phyloP scores from a whole-genome alignment of 2,329 filamentous ascomycete species.

The Cladosporium sp. region DNA sequence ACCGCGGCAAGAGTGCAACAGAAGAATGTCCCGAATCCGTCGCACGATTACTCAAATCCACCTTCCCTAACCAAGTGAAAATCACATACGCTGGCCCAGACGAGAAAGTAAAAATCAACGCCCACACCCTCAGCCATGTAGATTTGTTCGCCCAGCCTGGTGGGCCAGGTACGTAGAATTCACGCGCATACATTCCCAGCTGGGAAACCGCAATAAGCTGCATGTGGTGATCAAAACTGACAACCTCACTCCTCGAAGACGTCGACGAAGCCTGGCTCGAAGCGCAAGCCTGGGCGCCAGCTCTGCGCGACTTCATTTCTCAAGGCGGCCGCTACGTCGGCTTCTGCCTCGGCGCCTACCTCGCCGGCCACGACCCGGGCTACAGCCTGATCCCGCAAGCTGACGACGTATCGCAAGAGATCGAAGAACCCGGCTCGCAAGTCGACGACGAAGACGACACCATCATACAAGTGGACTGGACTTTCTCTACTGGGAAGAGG shows the following conservation, averaged over 20 bases:
- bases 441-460: conserved; percentile 17
- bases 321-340: conserved; percentile 21
- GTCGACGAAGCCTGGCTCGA: conserved; percentile 17
- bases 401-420: conserved; percentile 16
- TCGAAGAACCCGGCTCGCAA: conserved; percentile 13
- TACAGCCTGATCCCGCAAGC: conserved; percentile 15
- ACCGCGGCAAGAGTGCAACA: conserved; percentile 17
- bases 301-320: conserved; percentile 19
- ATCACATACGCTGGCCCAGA: conserved; percentile 19
- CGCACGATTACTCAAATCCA: conserved; percentile 14
- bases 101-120: conserved; percentile 16
- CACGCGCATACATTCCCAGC: no score
- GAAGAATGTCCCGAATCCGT: conserved; percentile 19
- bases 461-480: conserved; percentile 23
- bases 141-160: conserved; percentile 20
- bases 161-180: conserved; percentile 16
- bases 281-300: conserved; percentile 12
- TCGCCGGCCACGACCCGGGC: conserved; percentile 18
- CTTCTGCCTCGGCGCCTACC: conserved; percentile 22
- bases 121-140: conserved; percentile 14
- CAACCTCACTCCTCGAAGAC: not conserved
- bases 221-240: no score
- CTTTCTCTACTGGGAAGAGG: conserved; percentile 15
- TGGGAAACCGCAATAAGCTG: not conserved
- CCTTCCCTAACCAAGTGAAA: conserved; percentile 13